These are phyloP conservation scores for Xanthoconium stramineum DNA, from an alignment of 768 basidiomycete genomes.

Conservation along the genomic window DNA sequence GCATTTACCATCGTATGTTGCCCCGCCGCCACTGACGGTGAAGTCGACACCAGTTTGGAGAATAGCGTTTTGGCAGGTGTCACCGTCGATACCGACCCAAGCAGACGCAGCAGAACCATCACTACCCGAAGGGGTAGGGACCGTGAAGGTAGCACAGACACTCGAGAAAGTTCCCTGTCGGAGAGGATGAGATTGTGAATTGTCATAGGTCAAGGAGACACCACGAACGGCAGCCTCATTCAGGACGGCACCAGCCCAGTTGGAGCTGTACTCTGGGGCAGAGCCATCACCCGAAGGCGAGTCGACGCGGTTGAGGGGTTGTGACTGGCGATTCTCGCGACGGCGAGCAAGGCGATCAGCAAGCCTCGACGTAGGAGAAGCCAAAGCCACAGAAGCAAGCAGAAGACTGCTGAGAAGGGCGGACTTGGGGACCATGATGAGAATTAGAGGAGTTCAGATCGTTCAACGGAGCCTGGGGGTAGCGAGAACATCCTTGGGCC, in stretches of 20 bases:
- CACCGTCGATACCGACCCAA: constrained; percentile 27
- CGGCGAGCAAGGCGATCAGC: constrained; percentile 14
- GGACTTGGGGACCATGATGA: constrained; percentile 18
- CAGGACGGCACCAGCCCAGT: constrained; percentile 22
- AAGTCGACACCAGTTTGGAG: constrained; percentile 22
- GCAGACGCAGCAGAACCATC: constrained; percentile 11
- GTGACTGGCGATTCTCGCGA: constrained; percentile 11
- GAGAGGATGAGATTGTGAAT: background rate
- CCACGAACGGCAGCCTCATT: constrained; percentile 4
- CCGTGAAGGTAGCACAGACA: constrained; percentile 19
- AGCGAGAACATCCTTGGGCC: background rate
- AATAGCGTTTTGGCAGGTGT: constrained; percentile 9
- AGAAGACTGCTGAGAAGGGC: constrained; percentile 15
- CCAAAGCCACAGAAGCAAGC: constrained; percentile 17
- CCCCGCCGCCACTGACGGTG: background rate
- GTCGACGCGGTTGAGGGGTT: constrained; percentile 3
- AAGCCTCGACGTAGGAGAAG: constrained; percentile 13
- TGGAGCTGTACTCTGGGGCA: constrained; percentile 13
- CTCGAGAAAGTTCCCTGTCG: constrained; percentile 20
- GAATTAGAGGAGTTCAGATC: background rate
- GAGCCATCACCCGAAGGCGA: background rate
- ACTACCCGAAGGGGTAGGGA: constrained; percentile 12
- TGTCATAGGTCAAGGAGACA: background rate
- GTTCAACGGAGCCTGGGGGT: background rate
- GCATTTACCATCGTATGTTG: constrained; percentile 15